phyloP scores from a whole-genome alignment of 306 rosid species.

The Prunus dulcis region DNA sequence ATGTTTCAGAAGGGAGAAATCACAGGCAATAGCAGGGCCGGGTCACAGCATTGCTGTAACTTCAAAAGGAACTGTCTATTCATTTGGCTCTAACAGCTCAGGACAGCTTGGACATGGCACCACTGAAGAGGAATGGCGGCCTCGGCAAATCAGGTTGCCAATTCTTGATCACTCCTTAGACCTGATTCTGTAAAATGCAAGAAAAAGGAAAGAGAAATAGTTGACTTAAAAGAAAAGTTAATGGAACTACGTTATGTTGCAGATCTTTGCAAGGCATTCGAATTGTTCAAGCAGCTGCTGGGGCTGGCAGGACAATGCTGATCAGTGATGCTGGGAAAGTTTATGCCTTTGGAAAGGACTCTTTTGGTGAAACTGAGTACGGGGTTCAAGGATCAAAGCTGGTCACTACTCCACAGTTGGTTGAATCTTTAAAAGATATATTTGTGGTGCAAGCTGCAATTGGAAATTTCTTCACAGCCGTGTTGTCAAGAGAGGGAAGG shows the following conservation, averaged over 20 bases:
- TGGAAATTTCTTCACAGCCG: slow-evolving; percentile 91
- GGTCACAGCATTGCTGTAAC: slow-evolving; percentile 96
- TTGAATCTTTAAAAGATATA: slow-evolving; percentile 74
- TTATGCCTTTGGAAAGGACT: slow-evolving; percentile 84
- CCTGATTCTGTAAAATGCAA: slow-evolving; percentile 20
- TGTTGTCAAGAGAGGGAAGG: slow-evolving; percentile 86
- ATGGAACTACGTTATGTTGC: slow-evolving; percentile 59
- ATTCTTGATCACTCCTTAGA: slow-evolving; percentile 20
- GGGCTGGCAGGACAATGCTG: slow-evolving; percentile 91
- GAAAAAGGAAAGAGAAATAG: slow-evolving; percentile 38
- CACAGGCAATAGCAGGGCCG: slow-evolving; percentile 93
- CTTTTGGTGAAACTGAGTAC: slow-evolving; percentile 77
- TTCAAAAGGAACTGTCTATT: slow-evolving; percentile 69
- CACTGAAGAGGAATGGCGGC: slow-evolving; percentile 70
- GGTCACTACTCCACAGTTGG: slow-evolving; percentile 59
- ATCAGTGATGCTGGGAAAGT: slow-evolving; percentile 83
- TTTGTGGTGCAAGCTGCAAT: slow-evolving; percentile 97
- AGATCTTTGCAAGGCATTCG: slow-evolving; percentile 86
- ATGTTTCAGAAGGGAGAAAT: slow-evolving; percentile 85
- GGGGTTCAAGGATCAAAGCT: slow-evolving; percentile 62
- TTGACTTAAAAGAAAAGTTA: slow-evolving; percentile 36
- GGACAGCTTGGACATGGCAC: slow-evolving; percentile 97
- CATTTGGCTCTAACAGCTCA: slow-evolving; percentile 84
- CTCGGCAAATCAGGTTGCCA: slow-evolving; percentile 75
- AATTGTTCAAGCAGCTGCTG: slow-evolving; percentile 86